Evolutionary conservation across 768 basidiomycete genomes (phyloP).

Genomic region (Kwoniella pini): DNA sequence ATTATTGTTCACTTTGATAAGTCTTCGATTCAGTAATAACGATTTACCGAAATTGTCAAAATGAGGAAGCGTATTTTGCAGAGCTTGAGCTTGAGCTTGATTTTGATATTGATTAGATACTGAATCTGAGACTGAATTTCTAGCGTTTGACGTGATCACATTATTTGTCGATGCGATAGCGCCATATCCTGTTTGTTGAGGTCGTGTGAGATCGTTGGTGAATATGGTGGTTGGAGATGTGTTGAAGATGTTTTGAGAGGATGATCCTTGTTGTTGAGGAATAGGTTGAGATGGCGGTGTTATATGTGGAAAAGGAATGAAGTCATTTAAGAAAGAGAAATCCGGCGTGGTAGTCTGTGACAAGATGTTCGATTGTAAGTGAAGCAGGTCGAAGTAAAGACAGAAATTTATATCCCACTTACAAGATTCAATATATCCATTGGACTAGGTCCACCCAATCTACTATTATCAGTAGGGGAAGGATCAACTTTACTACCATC

Average conservation of each 20-base stretch:
- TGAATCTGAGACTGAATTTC: no score
- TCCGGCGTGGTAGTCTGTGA: conserved; percentile 10
- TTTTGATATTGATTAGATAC: background rate
- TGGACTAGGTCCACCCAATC: conserved; percentile 5
- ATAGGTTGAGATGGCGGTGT: conserved; percentile 11
- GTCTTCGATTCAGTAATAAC: conserved; percentile 12
- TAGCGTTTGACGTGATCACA: background rate
- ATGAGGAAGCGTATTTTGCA: conserved; percentile 7
- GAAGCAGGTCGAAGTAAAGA: background rate
- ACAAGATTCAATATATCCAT: conserved; percentile 11
- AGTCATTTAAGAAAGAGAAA: conserved; percentile 23
- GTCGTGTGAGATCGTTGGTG: conserved; percentile 4
- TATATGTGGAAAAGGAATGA: conserved; percentile 20
- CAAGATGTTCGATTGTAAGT: background rate
- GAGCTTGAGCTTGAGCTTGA: background rate
- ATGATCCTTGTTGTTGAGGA: background rate
- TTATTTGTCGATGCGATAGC: background rate
- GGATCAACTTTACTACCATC: conserved; percentile 9
- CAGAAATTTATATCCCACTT: background rate
- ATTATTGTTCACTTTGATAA: conserved; percentile 13
- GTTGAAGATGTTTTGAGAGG: conserved; percentile 1
- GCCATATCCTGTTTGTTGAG: background rate
- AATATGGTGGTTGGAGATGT: background rate
- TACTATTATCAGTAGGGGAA: conserved; percentile 5
- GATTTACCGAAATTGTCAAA: conserved; percentile 22